Evolutionary conservation across 2,329 filamentous ascomycete genomes (phyloP), one percentile per base, ranked within the genome.

Genomic region (Aspergillus bombycis): DNA sequence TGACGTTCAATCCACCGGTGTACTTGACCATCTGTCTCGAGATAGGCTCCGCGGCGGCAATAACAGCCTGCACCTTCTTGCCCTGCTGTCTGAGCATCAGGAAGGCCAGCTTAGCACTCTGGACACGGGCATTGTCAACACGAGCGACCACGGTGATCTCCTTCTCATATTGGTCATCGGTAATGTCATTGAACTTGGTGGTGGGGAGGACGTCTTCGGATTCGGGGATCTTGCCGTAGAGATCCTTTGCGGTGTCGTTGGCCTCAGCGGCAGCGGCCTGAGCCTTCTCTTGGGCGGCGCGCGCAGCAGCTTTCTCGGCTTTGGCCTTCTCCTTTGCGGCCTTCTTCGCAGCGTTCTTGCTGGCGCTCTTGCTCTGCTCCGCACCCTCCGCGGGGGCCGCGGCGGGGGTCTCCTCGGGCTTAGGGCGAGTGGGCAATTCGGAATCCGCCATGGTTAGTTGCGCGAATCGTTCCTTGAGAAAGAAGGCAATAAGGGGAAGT

Each of bases 11-110:
- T 50, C 83, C 85, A 55, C 87, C 88, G 57, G 91, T 88, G 88
- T 91, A 98, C 82, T 98, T 98, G 76, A 97, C 92, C 94, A 98
- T 98, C 79, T 92, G 93, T 77, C 89, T 90, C 66, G 88, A 91
- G 43, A 93, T 86, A 57, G 81, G 85, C 66, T 76, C 80, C 41
- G 84, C 88, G 72, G 93, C 87, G 75, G 83, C 80, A 72, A 86
- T 87, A 56, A 97, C 90, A 58, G 90, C 93, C 82, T 97, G 94
- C 45, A 97, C 89, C 30, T 89, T 90, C 83, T 91, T 89, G 73
- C 89, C 86, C 77, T 91, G 88, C 78, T 93, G 86, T 67, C 92
- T 87, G 71, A 98, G 85, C 81, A 95, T 93, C 72, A 97, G 81
- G 81, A 97, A 97, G 48, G 89, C 91, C 82, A 97, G 90, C 84